Evolutionary conservation across 169 alveolate species (phyloP).

Genomic region (Babesia gibsoni): DNA sequence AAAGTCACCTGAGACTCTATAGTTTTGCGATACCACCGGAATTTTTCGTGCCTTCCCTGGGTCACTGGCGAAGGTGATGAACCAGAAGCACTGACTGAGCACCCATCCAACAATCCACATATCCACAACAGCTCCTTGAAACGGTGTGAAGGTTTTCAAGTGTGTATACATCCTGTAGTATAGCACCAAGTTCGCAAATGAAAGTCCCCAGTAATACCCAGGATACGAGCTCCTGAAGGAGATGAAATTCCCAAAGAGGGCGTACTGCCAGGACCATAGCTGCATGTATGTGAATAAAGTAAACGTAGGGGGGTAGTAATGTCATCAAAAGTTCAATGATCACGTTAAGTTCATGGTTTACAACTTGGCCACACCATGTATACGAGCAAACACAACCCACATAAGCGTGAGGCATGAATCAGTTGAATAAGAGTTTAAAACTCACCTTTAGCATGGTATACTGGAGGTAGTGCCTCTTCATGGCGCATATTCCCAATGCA

Average conservation of each 20-base stretch:
- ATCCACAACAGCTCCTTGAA: conserved; percentile 2
- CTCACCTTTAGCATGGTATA: conserved; percentile 38
- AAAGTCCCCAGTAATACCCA: conserved; percentile 45
- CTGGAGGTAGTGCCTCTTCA: conserved; percentile 39
- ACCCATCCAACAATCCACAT: conserved; percentile 46
- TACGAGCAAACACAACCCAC: too few relatives aligned
- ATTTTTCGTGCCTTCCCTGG: conserved; percentile 57
- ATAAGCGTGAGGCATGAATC: too few relatives aligned
- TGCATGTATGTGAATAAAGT: too few relatives aligned
- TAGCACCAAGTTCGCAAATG: conserved; percentile 30
- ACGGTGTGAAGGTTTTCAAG: neutral
- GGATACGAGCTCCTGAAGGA: conserved; percentile 52
- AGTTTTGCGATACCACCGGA: conserved; percentile 21
- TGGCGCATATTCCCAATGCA: conserved; percentile 51
- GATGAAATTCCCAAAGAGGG: conserved; percentile 24
- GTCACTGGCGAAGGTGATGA: conserved; percentile 54
- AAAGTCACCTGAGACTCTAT: conserved; percentile 30
- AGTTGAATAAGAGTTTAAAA: too few relatives aligned
- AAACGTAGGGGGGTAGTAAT: too few relatives aligned
- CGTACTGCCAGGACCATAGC: conserved; percentile 55
- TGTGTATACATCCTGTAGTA: neutral
- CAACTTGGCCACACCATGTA: too few relatives aligned
- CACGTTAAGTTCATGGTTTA: too few relatives aligned
- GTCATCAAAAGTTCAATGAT: too few relatives aligned
- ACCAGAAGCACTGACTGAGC: conserved; percentile 41